These are phyloP conservation scores for Parmelia sp. DNA, from an alignment of 495 filamentous ascomycete species.

Conservation along the genomic window DNA sequence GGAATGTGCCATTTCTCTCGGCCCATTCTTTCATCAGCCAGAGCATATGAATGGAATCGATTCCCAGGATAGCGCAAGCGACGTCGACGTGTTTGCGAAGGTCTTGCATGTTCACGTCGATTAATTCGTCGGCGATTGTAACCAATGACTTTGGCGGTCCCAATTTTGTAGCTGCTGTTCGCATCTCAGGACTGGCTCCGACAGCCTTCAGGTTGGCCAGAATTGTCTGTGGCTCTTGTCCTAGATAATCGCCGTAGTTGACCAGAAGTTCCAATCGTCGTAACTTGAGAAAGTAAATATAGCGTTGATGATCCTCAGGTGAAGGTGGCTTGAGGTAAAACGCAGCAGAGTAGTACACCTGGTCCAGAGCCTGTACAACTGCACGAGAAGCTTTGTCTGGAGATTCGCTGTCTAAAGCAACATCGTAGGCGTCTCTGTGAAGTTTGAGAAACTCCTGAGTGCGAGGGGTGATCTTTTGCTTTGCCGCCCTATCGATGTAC, in stretches of 20 bases:
- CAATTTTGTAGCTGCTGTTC: neutral
- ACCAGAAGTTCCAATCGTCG: too few relatives aligned
- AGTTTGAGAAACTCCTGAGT: too few relatives aligned
- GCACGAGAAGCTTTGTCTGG: too few relatives aligned
- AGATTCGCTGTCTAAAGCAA: too few relatives aligned
- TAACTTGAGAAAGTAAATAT: too few relatives aligned
- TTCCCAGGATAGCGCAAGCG: conserved; percentile 14
- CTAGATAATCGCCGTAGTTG: conserved; percentile 22
- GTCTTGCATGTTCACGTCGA: conserved; percentile 7
- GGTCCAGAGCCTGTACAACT: too few relatives aligned
- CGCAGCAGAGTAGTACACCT: too few relatives aligned
- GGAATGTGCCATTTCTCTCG: conserved; percentile 17
- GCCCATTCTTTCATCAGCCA: conserved; percentile 22
- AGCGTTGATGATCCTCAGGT: too few relatives aligned
- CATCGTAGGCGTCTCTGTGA: too few relatives aligned
- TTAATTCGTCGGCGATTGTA: conserved; percentile 17
- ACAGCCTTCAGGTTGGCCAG: conserved; percentile 12
- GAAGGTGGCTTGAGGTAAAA: too few relatives aligned
- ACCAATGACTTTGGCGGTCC: conserved; percentile 15
- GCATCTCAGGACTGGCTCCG: conserved; percentile 3
- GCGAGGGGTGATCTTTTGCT: too few relatives aligned
- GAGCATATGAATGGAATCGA: conserved; percentile 15
- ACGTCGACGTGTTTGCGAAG: conserved; percentile 13
- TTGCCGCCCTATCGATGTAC: too few relatives aligned
- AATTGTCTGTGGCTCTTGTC: conserved; percentile 12